Conservation (phyloP, 805 yeast genomes). For the Kazachstania martiniae region DNA sequence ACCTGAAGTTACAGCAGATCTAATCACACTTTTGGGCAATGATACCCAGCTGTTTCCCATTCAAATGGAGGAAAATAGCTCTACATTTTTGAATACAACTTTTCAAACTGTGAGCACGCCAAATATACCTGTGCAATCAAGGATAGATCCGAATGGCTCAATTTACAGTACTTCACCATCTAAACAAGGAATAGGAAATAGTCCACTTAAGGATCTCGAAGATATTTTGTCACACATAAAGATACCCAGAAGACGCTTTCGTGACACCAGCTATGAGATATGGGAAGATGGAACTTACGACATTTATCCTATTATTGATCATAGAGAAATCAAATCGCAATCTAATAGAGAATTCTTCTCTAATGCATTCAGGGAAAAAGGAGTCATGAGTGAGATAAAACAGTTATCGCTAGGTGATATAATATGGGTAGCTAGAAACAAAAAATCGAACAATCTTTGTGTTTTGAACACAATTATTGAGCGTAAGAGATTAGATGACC, state of each 20-base stretch:
- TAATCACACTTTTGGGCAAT: slow-evolving; percentile 9
- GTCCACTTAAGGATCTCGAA: slow-evolving; percentile 1
- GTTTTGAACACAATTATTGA: slow-evolving; percentile 80
- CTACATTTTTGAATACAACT: slow-evolving; percentile 13
- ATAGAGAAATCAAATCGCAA: slow-evolving; percentile 65
- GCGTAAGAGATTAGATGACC: slow-evolving; percentile 81
- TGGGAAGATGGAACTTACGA: slow-evolving; percentile 60
- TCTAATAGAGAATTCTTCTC: slow-evolving; percentile 62
- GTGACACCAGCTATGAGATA: slow-evolving; percentile 20
- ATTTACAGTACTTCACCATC: background rate
- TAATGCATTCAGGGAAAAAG: slow-evolving; percentile 38
- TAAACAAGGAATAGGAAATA: background rate
- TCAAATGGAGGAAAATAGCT: slow-evolving; percentile 1
- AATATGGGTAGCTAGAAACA: slow-evolving; percentile 75
- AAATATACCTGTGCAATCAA: background rate
- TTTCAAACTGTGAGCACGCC: slow-evolving; percentile 3
- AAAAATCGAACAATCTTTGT: slow-evolving; percentile 44
- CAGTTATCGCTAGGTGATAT: slow-evolving; percentile 79
- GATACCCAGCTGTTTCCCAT: background rate
- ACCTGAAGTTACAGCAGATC: slow-evolving; percentile 14
- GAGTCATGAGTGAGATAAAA: slow-evolving; percentile 41
- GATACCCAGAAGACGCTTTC: slow-evolving; percentile 15
- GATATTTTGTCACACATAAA: no score
- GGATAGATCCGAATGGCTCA: background rate
- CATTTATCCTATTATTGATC: slow-evolving; percentile 59